phyloP scores from a whole-genome alignment of 2,329 filamentous ascomycete genomes.

The Biscogniauxia marginata region DNA sequence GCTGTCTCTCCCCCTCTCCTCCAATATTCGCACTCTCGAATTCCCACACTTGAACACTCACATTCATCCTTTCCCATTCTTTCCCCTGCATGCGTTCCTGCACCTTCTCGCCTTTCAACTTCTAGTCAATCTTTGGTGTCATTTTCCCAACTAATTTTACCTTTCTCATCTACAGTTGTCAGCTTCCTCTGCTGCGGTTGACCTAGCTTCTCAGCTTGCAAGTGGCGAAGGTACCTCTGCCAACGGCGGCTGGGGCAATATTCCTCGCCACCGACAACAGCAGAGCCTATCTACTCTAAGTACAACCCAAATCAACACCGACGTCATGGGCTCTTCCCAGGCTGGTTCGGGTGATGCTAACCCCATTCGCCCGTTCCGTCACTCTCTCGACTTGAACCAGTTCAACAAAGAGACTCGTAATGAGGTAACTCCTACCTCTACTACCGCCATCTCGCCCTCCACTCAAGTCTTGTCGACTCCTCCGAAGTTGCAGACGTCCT shows the following conservation, averaged over 20 bases:
- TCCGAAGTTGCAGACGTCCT: conserved; percentile 80
- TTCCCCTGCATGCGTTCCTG: not conserved
- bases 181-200: conserved; percentile 76
- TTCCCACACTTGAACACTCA: not conserved
- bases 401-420: conserved; percentile 39
- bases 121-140: conserved; percentile 6
- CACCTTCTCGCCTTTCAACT: not conserved
- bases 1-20: not conserved
- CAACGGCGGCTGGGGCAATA: conserved; percentile 60
- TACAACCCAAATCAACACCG: conserved; percentile 36
- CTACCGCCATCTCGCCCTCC: conserved; percentile 43
- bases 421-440: conserved; percentile 38
- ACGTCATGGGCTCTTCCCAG: conserved; percentile 38
- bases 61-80: not conserved
- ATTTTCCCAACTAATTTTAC: conserved; percentile 27
- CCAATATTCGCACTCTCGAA: not conserved
- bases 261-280: conserved; percentile 67
- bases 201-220: conserved; percentile 70
- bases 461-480: conserved; percentile 59
- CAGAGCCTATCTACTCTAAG: conserved; percentile 54
- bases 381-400: conserved; percentile 57
- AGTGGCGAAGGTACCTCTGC: conserved; percentile 48
- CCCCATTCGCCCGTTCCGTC: conserved; percentile 49
- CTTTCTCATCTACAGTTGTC: conserved; percentile 60
- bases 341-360: conserved; percentile 42